A percentile compares a stretch with the other conserved stretches of the same genome.
phyloP scores from a whole-genome alignment of 2,329 filamentous ascomycete genomes.

The Colletotrichum acutatum region DNA sequence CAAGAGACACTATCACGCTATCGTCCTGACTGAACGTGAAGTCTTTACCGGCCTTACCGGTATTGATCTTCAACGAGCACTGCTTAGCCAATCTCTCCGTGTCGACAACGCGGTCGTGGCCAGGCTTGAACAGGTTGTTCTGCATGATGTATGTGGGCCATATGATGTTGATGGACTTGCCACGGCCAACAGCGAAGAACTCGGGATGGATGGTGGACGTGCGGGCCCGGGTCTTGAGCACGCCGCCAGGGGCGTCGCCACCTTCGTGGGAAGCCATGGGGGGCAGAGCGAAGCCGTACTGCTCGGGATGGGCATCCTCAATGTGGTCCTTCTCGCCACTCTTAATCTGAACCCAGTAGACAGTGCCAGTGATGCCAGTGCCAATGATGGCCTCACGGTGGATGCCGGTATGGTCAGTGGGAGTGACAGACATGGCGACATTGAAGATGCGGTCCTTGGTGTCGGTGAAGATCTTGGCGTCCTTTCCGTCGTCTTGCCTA shows the following conservation, averaged over 20 bases:
- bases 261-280: slow-evolving; percentile 88
- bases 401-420: slow-evolving; percentile 63
- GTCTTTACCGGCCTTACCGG: slow-evolving; percentile 97
- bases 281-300: slow-evolving; percentile 88
- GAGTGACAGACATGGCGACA: slow-evolving; percentile 81
- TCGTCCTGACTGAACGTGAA: slow-evolving; percentile 99
- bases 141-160: slow-evolving; percentile 73
- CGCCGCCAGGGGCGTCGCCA: slow-evolving; percentile 89
- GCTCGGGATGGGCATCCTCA: slow-evolving; percentile 81
- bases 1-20: slow-evolving; percentile 90
- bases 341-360: slow-evolving; percentile 92
- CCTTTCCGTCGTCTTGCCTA: slow-evolving; percentile 90
- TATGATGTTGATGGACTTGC: slow-evolving; percentile 95
- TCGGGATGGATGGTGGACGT: slow-evolving; percentile 90
- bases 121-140: slow-evolving; percentile 71
- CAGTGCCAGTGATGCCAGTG: slow-evolving; percentile 92
- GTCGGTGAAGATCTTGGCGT: slow-evolving; percentile 91
- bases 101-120: slow-evolving; percentile 78
- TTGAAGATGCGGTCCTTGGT: slow-evolving; percentile 96
- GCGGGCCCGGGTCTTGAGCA: slow-evolving; percentile 94
- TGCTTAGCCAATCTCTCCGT: slow-evolving; percentile 89
- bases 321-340: slow-evolving; percentile 83
- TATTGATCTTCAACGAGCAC: slow-evolving; percentile 92
- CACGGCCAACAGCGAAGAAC: slow-evolving; percentile 94
- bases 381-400: slow-evolving; percentile 87